Evolutionary conservation across 306 rosid genomes (phyloP), one percentile per base, ranked within the genome.

Genomic region (Glycyrrhiza uralensis): DNA sequence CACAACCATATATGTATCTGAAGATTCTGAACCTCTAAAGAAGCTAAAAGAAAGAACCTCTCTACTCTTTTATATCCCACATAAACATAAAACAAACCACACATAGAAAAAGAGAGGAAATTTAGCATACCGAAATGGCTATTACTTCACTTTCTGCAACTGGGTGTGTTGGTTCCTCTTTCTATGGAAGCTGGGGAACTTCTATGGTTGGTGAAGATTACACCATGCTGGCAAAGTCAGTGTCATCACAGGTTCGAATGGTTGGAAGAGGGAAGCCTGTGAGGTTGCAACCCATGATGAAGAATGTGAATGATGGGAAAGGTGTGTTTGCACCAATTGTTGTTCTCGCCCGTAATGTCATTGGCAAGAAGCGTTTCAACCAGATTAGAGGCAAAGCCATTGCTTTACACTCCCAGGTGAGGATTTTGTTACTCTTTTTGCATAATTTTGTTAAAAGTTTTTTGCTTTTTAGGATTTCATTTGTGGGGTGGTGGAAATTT

Each of bases 321-420:
- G 99, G 99, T 38, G 6, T 95, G 4, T 95, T 95, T 80, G 99
- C 99, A 2, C 99, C 99, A 7, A 1, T 82, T 79, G 99, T 95
- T 9, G 85, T 95, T 10, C 17, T 95, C 41, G 49, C 96, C 0
- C 86, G 99, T 4, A 79, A 95, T 47, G 58, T 95, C 26, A 57
- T 95, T 71, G 99, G 97, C 72, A 91, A 89, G 94, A 91, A 89
- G 81, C 82, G 92, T 24, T 95, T 95, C 90, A 95, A 95, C 46
- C 99, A 89, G 82, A 6, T 95, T 32, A 85, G 99, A 71, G 99
- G 99, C 66, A 95, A 95, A 82, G 99, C 99, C 28, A 95, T 95
- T 82, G 97, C 99, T 76, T 56, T 95, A 47, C 99, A 95, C 83
- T 95, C 99, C 1, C 99, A 91, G 97, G 99, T 94, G 78, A 51